Evolutionary conservation across 1,284 basidiomycete genomes (phyloP).

Genomic region (Microbotryum saponariae): DNA sequence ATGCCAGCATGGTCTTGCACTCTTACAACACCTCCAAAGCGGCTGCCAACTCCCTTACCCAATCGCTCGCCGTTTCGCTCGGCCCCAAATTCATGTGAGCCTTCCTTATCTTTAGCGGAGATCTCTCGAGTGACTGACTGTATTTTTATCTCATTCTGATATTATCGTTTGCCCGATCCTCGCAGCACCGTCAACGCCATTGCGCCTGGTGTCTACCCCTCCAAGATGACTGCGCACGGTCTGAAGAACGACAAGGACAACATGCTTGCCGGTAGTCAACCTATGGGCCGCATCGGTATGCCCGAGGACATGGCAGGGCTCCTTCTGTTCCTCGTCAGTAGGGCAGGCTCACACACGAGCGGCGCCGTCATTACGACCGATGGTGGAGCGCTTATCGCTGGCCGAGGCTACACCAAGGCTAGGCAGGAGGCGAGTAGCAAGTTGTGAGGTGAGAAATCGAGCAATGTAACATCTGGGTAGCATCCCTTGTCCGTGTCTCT

Average conservation of each 20-base stretch:
- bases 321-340: slow-evolving; percentile 39
- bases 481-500: too few relatives aligned
- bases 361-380: slow-evolving; percentile 35
- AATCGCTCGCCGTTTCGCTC: slow-evolving; percentile 62
- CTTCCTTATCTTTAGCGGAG: slow-evolving; percentile 46
- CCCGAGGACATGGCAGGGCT: slow-evolving; percentile 43
- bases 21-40: slow-evolving; percentile 45
- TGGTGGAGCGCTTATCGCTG: slow-evolving; percentile 21
- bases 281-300: slow-evolving; percentile 37
- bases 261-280: slow-evolving; percentile 10
- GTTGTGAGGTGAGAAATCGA: too few relatives aligned
- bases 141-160: not conserved
- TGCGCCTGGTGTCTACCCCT: slow-evolving; percentile 58
- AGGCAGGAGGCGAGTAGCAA: too few relatives aligned
- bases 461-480: too few relatives aligned
- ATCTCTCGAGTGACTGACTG: slow-evolving; percentile 13
- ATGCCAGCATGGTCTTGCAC: slow-evolving; percentile 52
- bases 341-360: slow-evolving; percentile 41
- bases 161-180: too few relatives aligned
- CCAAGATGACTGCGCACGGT: slow-evolving; percentile 76
- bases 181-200: slow-evolving; percentile 65
- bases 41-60: slow-evolving; percentile 69
- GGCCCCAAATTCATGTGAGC: slow-evolving; percentile 51
- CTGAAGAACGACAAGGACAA: slow-evolving; percentile 55
- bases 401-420: slow-evolving; percentile 17